Base-by-base conservation (phyloP, 2,329 filamentous ascomycete genomes). In the Sporothrix protearum region DNA sequence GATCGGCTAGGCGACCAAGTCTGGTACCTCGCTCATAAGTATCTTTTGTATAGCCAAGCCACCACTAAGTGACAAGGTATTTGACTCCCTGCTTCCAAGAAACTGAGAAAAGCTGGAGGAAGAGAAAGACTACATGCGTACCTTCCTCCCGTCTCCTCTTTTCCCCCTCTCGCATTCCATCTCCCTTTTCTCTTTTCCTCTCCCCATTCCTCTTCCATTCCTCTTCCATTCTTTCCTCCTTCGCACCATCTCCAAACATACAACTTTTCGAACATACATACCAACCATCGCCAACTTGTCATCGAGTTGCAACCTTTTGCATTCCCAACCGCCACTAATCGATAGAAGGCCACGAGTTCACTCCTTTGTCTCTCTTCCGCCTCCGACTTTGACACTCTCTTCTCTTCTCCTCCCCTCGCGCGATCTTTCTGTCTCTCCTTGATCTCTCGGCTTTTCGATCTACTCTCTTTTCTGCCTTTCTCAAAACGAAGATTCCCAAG, bases 161-260 rank as follows among this genome's bases (percentile, higher is more conserved):
- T 33, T 53, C 53, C 12, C 28, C 39, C 36, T 42, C 45, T 49
- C 55, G 6, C 61, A 28, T 51, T 51, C 39, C 69, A 25, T 39
- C 59, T 36, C 36, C 16, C 57, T 63, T 61, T 63, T 63, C 63
- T 68, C 22, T 45, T 63, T 63, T 12, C 30, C 51, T 61, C 36
- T 39, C 25, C 55, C 2, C 61, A 28, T 51, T 51, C 39, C 69
- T 16, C n/a, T 66, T 36, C 2, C 61, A 28, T 51, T 51, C 39
- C 69, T 16, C n/a, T 66, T 36, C 36, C 10, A 36, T 42, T 39
- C 25, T 63, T 68, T 68, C 22, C 49, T 51, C 64, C 55, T 72
- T 69, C 57, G 51, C 70, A 70, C 61, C 55, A 64, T 57, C 47
- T 33, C 30, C 42, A 68, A 67, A 71, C 36, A 71, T n/a, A 57